These are phyloP conservation scores for Lactarius indigo DNA, from an alignment of 768 basidiomycete genomes.

Conservation along the genomic window DNA sequence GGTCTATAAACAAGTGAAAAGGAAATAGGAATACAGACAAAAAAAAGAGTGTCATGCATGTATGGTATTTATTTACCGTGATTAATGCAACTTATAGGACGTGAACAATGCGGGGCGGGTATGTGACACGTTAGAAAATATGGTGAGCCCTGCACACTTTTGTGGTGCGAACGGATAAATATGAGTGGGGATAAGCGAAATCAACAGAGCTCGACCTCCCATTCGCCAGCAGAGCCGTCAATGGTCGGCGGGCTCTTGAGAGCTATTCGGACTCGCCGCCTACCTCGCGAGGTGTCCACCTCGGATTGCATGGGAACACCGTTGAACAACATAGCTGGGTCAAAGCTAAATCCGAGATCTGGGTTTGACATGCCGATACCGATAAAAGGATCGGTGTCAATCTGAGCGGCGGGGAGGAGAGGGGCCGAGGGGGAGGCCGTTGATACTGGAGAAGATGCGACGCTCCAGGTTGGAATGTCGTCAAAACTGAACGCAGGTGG, in stretches of 20 bases:
- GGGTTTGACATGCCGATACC: constrained; percentile 43
- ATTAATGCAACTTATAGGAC: constrained; percentile 18
- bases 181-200: constrained; percentile 13
- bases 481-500: constrained; percentile 24
- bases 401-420: constrained; percentile 36
- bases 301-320: constrained; percentile 37
- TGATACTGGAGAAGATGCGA: constrained; percentile 26
- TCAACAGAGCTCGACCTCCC: constrained; percentile 73
- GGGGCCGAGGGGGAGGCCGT: constrained; percentile 30
- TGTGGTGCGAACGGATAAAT: constrained; percentile 15
- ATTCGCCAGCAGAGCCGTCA: constrained; percentile 69
- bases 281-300: constrained; percentile 33
- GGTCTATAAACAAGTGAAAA: constrained; percentile 17
- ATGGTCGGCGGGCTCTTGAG: constrained; percentile 59
- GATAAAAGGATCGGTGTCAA: constrained; percentile 53
- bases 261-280: constrained; percentile 61
- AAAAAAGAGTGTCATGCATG: constrained; percentile 15
- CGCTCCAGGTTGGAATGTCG: constrained; percentile 24
- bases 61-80: constrained; percentile 21
- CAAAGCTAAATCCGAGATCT: constrained; percentile 37
- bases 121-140: constrained; percentile 6
- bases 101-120: constrained; percentile 8
- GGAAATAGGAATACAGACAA: constrained; percentile 20
- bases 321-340: constrained; percentile 33
- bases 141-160: constrained; percentile 18